Base-by-base conservation (phyloP, 1,284 basidiomycete species). In the Tausonia pullulans region DNA sequence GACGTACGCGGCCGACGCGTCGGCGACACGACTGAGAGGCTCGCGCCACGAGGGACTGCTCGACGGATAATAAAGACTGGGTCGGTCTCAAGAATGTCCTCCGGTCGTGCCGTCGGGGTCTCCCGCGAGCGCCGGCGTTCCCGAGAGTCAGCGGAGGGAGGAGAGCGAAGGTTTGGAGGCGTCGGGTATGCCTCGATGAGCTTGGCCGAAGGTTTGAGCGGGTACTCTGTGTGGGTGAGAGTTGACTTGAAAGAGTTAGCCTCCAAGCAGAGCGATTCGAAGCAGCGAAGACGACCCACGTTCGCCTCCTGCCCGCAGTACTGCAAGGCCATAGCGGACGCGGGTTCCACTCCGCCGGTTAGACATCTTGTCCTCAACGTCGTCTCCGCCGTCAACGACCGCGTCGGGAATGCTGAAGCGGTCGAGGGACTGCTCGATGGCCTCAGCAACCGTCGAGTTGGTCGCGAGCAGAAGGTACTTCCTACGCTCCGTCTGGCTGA, bases 321-420 rank as follows among this genome's bases (percentile, higher is more conserved):
- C 81, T 13, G 82, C 80, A 59, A 98, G 78, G 14, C 83, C 83
- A 74, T 97, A 98, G 58, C 90, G 81, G 53, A 95, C 87, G 58
- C 89, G 81, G 3, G 83, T 77, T 16, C 82, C 80, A 74, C 90
- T 94, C 67, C 87, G 81, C 63, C 91, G 80, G 75, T 91, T 90
- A 11, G 84, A 82, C 53, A 85, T 77, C 74, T 94, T 92, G 72
- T 95, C 92, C 75, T 98, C 95, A 0, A 98, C 84, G 71, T 97
- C 94, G 74, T 98, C 95, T 1, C 94, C 94, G 1, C 95, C 95
- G 73, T 98, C 93, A 0, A 97, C 94, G 2, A 98, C 91, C 16
- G 93, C 95, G 53, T 97, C 95, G 46, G 84, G 78, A 60, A 98
- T 94, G 0, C 94, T 94, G 72, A 97, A 97, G 61, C 90, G 79